phyloP scores from a whole-genome alignment of 108 stramenopile species.

The Fistulifera pelliculosa region DNA sequence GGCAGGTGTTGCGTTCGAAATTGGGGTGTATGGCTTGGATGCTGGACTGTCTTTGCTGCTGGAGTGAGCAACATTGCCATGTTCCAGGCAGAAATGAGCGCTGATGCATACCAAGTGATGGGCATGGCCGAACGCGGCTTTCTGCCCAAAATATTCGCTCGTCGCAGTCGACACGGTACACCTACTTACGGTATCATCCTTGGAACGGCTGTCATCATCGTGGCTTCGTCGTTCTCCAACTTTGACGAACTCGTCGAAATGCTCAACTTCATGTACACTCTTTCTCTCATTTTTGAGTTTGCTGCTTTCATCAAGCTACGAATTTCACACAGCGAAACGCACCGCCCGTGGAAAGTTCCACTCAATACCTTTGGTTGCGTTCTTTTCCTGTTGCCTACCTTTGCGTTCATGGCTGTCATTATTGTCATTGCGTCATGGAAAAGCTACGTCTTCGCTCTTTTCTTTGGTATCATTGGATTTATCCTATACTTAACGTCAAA shows the following conservation, averaged over 20 bases:
- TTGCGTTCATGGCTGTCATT: slow-evolving; percentile 18
- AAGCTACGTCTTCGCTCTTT: slow-evolving; percentile 27
- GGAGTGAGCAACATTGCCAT: slow-evolving; percentile 82
- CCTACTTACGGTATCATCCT: slow-evolving; percentile 81
- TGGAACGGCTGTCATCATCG: slow-evolving; percentile 64
- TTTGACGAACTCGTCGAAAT: slow-evolving; percentile 85
- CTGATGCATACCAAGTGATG: slow-evolving; percentile 88
- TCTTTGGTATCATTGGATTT: slow-evolving; percentile 18
- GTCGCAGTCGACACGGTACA: slow-evolving; percentile 73
- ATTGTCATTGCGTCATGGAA: slow-evolving; percentile 23
- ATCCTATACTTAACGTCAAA: not conserved
- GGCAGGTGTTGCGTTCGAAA: slow-evolving; percentile 56
- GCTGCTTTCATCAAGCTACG: slow-evolving; percentile 91
- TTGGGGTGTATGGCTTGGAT: slow-evolving; percentile 89
- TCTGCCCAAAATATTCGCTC: slow-evolving; percentile 70
- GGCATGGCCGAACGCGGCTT: slow-evolving; percentile 90
- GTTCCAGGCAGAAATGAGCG: slow-evolving; percentile 91
- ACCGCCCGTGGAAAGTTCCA: slow-evolving; percentile 43
- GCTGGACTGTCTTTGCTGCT: slow-evolving; percentile 86
- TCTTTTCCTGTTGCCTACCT: slow-evolving; percentile 28
- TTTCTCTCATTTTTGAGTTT: slow-evolving; percentile 85
- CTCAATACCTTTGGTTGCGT: slow-evolving; percentile 30
- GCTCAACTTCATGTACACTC: slow-evolving; percentile 81
- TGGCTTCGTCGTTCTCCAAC: slow-evolving; percentile 48
- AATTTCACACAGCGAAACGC: slow-evolving; percentile 25